phyloP scores from a whole-genome alignment of 2,329 filamentous ascomycete genomes.

The Cercospora beticola region DNA sequence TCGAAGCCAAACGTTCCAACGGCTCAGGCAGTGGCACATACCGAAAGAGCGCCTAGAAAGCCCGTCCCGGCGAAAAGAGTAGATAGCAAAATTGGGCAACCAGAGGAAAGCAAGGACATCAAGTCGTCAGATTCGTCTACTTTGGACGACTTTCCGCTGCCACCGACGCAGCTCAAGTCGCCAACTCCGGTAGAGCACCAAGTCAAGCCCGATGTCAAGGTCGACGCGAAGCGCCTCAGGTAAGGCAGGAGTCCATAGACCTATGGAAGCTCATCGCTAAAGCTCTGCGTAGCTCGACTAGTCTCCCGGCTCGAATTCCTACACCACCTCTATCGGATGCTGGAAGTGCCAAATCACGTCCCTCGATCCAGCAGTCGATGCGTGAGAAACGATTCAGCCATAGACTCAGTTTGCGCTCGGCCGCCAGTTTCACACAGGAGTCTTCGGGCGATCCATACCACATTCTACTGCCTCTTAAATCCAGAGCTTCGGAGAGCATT shows the following conservation, averaged over 20 bases:
- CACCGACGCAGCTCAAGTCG: neutral
- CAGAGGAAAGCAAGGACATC: neutral
- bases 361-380: neutral
- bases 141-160: neutral
- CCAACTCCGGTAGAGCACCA: neutral
- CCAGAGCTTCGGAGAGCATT: conserved; percentile 7
- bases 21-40: neutral
- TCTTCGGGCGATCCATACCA: neutral
- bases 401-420: neutral
- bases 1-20: neutral
- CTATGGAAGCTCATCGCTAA: neutral
- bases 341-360: neutral
- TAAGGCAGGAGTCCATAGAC: neutral
- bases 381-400: neutral
- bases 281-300: neutral
- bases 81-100: neutral
- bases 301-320: neutral
- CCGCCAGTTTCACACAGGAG: neutral
- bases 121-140: neutral
- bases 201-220: neutral
- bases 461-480: conserved; percentile 15
- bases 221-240: neutral
- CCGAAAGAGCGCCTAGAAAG: neutral
- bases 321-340: neutral
- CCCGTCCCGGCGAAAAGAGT: neutral